Base-by-base conservation (phyloP, 306 rosid genomes). In the Neltuma alba region DNA sequence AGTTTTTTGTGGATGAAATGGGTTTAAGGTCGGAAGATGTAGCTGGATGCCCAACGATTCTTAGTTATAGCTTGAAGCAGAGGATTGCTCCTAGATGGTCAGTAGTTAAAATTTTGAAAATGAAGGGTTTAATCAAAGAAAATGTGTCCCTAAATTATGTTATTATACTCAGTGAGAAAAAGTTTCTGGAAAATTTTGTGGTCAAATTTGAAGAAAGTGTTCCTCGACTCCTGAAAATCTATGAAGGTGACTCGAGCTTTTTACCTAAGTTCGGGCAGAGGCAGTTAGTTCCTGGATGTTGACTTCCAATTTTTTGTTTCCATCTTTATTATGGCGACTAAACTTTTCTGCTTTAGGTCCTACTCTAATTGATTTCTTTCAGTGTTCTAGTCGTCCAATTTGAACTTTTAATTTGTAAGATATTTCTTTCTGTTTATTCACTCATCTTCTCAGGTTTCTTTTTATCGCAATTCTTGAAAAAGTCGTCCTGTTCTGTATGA, bases 11-110 rank as follows among this genome's bases (percentile, higher is more conserved):
- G 70, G 58, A 78, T 13, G 41, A 70, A 25, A 45, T 69, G 37
- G 55, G 36, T 42, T 23, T 21, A 4, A 0, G 12, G 4, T 21
- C 8, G 34, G 55, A 41, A 42, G 54, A 68, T 25, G 25, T 68
- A 23, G 55, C 55, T 12, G 5, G 13, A 68, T 3, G 10, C 54
- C 54, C 52, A 11, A 3, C 14, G 0, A 0, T 38, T n/a, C 1
- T 68, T 11, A 3, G n/a, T 25, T 64, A 18, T 40, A 80, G 76
- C 41, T 80, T 84, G 79, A 70, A 84, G 74, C 61, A 54, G 40
- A 45, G 82, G 31, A 36, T 76, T 8, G 55, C 63, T 20, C 82
- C 87, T 4, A 68, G 73, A 65, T 68, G 73, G 11, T 40, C 73
- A 9, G 73, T 68, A 4, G 4, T 68, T 21, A 37, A 66, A 41